These are phyloP conservation scores for Phialocephala subalpina DNA, from an alignment of 2,329 filamentous ascomycete species.

Conservation along the genomic window DNA sequence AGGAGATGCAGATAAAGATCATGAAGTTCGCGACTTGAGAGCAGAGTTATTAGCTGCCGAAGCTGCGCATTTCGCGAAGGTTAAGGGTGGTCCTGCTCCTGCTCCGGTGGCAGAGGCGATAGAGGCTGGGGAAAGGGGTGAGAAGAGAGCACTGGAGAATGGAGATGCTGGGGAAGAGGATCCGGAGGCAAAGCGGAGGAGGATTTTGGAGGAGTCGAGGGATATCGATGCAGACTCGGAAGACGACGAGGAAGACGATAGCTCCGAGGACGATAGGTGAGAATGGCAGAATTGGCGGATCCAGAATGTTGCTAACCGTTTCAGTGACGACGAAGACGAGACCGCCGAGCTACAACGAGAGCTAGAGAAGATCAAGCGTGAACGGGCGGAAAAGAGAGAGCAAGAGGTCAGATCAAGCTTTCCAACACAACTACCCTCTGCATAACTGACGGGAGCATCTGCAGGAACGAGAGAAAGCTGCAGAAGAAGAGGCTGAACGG, in stretches of 20 bases:
- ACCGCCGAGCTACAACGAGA: constrained; percentile 91
- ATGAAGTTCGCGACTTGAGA: constrained; percentile 77
- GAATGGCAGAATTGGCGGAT: neutral
- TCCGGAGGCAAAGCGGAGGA: constrained; percentile 80
- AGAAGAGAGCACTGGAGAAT: constrained; percentile 72
- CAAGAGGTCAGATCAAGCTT: constrained; percentile 61
- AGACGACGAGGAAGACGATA: constrained; percentile 63
- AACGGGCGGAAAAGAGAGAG: constrained; percentile 80
- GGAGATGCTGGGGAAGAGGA: constrained; percentile 57
- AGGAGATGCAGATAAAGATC: constrained; percentile 77
- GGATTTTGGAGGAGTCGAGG: constrained; percentile 86
- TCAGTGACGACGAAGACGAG: constrained; percentile 78
- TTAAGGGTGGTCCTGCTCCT: constrained; percentile 66
- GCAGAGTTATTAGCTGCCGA: constrained; percentile 91
- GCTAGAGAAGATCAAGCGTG: constrained; percentile 90
- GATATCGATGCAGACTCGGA: constrained; percentile 87
- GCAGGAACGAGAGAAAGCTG: constrained; percentile 81
- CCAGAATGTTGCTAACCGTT: constrained; percentile 43
- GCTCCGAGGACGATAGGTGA: constrained; percentile 67
- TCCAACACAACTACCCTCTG: neutral
- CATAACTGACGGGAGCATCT: constrained; percentile 24
- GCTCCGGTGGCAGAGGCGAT: constrained; percentile 52
- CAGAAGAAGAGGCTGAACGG: constrained; percentile 80
- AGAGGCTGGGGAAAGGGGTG: constrained; percentile 60
- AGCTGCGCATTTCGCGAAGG: constrained; percentile 86